A percentile compares a stretch with the other conserved stretches of the same genome.
Conservation (phyloP, 208 protist genomes). For the Trypanosoma mega region DNA sequence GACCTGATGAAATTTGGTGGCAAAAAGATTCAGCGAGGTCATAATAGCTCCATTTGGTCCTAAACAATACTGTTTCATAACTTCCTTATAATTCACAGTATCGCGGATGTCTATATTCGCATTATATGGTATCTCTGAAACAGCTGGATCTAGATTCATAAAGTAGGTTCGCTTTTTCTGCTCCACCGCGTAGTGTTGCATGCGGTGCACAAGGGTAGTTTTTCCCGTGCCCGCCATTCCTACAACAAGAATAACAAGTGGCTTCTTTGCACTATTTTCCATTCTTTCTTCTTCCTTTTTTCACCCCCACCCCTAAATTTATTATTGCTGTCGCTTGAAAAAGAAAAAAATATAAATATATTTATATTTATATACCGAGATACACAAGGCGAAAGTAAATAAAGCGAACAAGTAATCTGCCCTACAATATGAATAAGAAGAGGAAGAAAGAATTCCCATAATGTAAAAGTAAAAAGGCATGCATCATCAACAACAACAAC, state of each 20-base stretch:
- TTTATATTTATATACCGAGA: background rate
- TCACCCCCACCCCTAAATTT: background rate
- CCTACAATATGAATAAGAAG: no score
- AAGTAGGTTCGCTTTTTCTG: slow-evolving; percentile 90
- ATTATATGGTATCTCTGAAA: slow-evolving; percentile 92
- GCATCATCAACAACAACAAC: no score
- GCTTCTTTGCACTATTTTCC: slow-evolving; percentile 35
- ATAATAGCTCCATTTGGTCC: slow-evolving; percentile 99
- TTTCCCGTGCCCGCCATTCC: slow-evolving; percentile 99
- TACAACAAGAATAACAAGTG: slow-evolving; percentile 95
- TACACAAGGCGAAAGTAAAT: background rate
- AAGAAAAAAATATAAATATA: slow-evolving; percentile 6
- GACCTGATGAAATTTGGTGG: slow-evolving; percentile 98
- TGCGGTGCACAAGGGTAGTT: slow-evolving; percentile 97
- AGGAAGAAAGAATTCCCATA: no score
- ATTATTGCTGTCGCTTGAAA: background rate
- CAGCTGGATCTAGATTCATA: slow-evolving; percentile 99
- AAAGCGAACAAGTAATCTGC: no score
- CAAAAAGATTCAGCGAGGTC: slow-evolving; percentile 98
- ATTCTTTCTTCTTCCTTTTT: background rate
- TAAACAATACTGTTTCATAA: slow-evolving; percentile 97
- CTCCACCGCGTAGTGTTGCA: slow-evolving; percentile 91
- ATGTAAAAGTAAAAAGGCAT: no score
- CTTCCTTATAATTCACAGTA: slow-evolving; percentile 98
- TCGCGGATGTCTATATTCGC: slow-evolving; percentile 99